Evolutionary conservation across 805 yeast genomes (phyloP), one percentile per base, ranked within the genome.

Genomic region (Ogataea siamensis): DNA sequence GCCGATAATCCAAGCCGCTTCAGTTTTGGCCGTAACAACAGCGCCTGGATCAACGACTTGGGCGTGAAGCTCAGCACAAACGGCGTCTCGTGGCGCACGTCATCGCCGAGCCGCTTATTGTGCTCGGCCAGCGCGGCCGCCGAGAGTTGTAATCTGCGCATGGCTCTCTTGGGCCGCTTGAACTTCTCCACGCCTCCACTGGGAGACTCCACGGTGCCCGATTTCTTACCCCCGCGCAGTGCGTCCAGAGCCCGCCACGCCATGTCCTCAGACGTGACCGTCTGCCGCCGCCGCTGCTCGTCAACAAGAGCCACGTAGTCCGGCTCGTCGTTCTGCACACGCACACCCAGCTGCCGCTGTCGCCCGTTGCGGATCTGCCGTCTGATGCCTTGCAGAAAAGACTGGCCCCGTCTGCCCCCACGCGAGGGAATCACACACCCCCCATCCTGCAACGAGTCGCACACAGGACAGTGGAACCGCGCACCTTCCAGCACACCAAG

Each of bases 21-120:
- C 32, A 85, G 53, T 13, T 63, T 67, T 13, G 69, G 64, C 27
- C 87, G 62, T 8, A 85, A 79, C 21, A 76, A 60, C 33, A 72
- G 54, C 14, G 63, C 65, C 53, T 84, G 93, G 11, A 85, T 71
- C 22, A 63, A 58, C 13, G 63, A 53, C 50, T 85, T 84, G 44
- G 77, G 78, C 11, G 67, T 70, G 27, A 57, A 46, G 15, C 39
- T 20, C 16, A 49, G 39, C 7, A 22, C 21, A n/a, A 28, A 28
- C 5, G 49, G 24, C 18, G 25, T 12, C 26, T 31, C 30, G 2
- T 15, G 23, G 11, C 17, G 37, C 10, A 5, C 23, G 7, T 14
- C 25, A 17, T 39, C 40, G 13, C 27, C 38, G 9, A 12, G 35
- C 21, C 28, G 24, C 24, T 37, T 26, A 21, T 49, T 40, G 32